Conservation (phyloP, 768 basidiomycete genomes). For the Suillus ampliporus region DNA sequence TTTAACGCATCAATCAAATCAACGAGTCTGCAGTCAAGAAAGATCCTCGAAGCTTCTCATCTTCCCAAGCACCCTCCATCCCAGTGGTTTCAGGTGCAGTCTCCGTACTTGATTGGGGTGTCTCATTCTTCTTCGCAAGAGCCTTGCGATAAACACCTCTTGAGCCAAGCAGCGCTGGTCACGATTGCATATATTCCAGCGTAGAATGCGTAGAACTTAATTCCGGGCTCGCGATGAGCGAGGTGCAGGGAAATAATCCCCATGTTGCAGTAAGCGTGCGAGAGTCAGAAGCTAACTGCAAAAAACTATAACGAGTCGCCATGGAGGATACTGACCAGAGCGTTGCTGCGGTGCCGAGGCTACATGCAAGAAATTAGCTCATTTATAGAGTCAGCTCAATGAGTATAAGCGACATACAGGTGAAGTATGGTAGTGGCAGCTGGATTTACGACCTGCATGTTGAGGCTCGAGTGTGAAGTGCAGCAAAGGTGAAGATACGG, state of each 20-base stretch:
- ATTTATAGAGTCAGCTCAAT: not conserved
- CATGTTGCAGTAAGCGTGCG: not conserved
- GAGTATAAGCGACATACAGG: not conserved
- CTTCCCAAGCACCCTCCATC: not conserved
- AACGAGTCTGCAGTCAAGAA: not conserved
- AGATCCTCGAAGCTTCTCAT: not conserved
- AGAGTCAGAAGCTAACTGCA: not conserved
- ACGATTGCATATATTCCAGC: not conserved
- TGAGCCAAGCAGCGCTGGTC: not conserved
- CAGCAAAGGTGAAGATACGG: not conserved
- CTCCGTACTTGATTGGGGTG: not conserved
- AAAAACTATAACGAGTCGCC: not conserved
- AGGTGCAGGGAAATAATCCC: not conserved
- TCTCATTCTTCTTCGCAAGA: not conserved
- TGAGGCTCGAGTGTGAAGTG: not conserved
- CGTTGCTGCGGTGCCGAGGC: not conserved
- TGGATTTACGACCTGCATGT: not conserved
- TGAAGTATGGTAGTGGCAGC: not conserved
- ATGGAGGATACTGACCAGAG: not conserved
- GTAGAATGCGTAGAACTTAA: slow-evolving; percentile 7
- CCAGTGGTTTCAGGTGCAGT: not conserved
- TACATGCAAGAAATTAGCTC: not conserved
- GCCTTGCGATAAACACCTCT: not conserved
- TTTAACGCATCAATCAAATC: not conserved
- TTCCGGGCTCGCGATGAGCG: not conserved